Evolutionary conservation across 306 rosid genomes (phyloP).

Genomic region (Lathyrus oleraceus): DNA sequence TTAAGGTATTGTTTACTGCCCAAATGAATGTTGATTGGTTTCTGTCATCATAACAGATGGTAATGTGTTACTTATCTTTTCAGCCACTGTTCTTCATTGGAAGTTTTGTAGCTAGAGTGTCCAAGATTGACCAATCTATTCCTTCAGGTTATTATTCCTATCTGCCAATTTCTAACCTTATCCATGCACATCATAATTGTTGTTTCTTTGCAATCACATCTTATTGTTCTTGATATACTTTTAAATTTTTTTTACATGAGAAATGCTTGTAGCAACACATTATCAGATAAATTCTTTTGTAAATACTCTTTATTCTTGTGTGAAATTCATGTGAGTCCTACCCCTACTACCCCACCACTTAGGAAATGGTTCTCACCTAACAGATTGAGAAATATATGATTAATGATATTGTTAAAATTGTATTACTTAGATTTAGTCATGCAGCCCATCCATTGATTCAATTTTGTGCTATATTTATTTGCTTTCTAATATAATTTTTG

Average conservation of each 20-base stretch:
- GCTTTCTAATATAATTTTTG: neutral
- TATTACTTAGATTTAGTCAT: constrained; percentile 1
- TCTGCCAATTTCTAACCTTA: constrained; percentile 9
- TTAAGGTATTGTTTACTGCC: constrained; percentile 57
- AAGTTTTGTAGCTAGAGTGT: constrained; percentile 80
- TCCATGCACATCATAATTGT: neutral
- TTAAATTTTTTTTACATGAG: neutral
- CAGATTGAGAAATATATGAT: neutral
- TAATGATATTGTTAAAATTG: neutral
- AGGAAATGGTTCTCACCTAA: neutral
- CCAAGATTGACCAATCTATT: constrained; percentile 82
- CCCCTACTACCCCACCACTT: too few species aligned
- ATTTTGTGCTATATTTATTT: neutral
- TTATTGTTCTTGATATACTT: neutral
- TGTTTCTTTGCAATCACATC: constrained; percentile 7
- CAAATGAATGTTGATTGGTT: constrained; percentile 9
- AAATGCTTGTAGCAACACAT: neutral
- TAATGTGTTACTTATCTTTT: constrained; percentile 34
- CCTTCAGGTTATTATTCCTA: constrained; percentile 68
- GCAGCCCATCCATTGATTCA: neutral
- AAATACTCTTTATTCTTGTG: neutral
- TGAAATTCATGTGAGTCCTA: neutral
- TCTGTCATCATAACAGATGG: constrained; percentile 16
- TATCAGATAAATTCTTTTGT: neutral
- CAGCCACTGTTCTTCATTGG: constrained; percentile 84